Conservation (phyloP, 345 rosid genomes). For the Euphorbia pulcherrima region DNA sequence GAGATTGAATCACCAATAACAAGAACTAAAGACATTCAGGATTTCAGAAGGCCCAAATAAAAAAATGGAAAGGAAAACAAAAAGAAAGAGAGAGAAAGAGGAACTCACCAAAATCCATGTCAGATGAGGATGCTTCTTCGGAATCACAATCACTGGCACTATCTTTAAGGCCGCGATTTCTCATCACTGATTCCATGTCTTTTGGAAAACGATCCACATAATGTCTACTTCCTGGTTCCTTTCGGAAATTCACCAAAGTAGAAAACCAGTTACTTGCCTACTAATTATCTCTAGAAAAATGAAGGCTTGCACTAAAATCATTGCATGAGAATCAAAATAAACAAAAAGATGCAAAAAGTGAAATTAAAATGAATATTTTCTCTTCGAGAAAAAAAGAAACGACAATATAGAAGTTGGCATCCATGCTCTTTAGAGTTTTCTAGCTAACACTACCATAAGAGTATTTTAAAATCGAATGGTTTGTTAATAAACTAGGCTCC, state of each 20-base stretch:
- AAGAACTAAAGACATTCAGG: not conserved
- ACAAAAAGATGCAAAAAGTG: not conserved
- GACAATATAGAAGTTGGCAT: not conserved
- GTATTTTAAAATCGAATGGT: not conserved
- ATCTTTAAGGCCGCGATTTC: conserved; percentile 31
- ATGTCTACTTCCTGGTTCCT: conserved; percentile 60
- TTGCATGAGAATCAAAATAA: not conserved
- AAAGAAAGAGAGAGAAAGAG: not conserved
- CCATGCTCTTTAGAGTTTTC: not conserved
- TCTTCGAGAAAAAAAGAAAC: not conserved
- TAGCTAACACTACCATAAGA: not conserved
- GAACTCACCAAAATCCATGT: conserved; percentile 69
- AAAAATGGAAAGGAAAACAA: not conserved
- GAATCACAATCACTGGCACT: conserved; percentile 35
- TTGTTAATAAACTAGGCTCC: not conserved
- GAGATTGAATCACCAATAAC: conserved; percentile 1
- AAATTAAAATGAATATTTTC: too few species aligned
- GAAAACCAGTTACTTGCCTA: not conserved
- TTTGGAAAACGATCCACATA: conserved; percentile 59
- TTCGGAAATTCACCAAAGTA: conserved; percentile 6
- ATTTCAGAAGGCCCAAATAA: not conserved
- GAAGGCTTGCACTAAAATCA: not conserved
- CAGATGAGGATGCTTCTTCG: conserved; percentile 58
- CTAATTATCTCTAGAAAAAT: not conserved
- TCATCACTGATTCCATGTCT: conserved; percentile 68